Conservation (phyloP, 2,329 filamentous ascomycete species). For the Aspergillus amoenus region DNA sequence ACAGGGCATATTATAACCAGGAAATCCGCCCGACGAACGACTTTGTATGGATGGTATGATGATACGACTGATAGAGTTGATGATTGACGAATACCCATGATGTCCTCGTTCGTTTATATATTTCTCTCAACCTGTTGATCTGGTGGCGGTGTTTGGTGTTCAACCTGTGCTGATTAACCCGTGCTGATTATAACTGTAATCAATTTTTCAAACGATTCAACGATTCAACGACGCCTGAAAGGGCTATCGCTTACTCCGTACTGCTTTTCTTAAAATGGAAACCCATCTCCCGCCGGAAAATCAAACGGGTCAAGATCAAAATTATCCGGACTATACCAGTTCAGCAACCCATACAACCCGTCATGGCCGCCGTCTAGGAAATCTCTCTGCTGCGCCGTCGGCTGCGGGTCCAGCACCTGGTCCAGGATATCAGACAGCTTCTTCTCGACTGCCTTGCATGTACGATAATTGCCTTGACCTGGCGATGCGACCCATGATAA, state of each 20-base stretch:
- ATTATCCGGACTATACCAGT: constrained; percentile 34
- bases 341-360: constrained; percentile 31
- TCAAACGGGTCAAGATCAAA: constrained; percentile 35
- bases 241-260: background rate
- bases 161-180: background rate
- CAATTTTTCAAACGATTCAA: too few relatives aligned
- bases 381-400: constrained; percentile 25
- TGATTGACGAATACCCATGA: background rate
- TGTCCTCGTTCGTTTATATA: background rate
- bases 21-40: constrained; percentile 30
- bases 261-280: constrained; percentile 10
- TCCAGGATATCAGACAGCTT: constrained; percentile 37
- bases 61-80: background rate
- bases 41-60: constrained; percentile 39
- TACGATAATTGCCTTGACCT: constrained; percentile 35
- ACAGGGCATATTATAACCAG: constrained; percentile 35
- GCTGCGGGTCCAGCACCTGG: constrained; percentile 32
- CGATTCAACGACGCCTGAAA: background rate
- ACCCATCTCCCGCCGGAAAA: constrained; percentile 22
- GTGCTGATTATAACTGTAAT: background rate
- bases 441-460: constrained; percentile 37
- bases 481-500: constrained; percentile 35
- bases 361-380: constrained; percentile 30
- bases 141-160: background rate
- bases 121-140: background rate